Evolutionary conservation across 2,329 filamentous ascomycete genomes (phyloP), one percentile per base, ranked within the genome.

Genomic region (Tolypocladium ophioglossoides): DNA sequence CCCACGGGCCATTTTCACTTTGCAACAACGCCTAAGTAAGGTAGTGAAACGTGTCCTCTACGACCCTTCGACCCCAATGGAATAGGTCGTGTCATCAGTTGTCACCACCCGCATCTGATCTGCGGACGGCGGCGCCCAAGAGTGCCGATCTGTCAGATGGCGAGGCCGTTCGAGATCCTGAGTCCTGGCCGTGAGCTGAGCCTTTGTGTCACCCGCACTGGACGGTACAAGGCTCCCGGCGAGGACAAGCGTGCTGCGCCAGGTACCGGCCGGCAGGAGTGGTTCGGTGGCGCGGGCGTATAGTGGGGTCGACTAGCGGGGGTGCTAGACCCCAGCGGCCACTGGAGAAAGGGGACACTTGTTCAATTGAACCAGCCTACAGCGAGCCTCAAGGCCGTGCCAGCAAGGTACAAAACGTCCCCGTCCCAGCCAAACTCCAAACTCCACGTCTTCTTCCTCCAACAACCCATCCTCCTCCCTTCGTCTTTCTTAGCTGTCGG

Each of bases 261-360:
- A 48, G 8, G 44, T 48, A 34, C 27, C 44, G 9, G 16, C n/a
- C 41, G 11, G 44, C 16, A 16, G 9, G 7, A 27, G 24, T 47
- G 37, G 35, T 18, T 18, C 14, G 44, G 44, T 30, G 24, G 44
- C 44, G 10, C 44, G 24, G 44, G 9, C 44, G 27, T 32, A 12
- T 27, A 18, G 7, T 27, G 24, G 44, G 44, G 27, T 12, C 27
- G 24, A 16, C 18, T 32, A n/a, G 24, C 44, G 27, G 44, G 44
- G 44, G 32, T 27, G 41, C 30, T 6, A 47, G 44, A 47, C 27
- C 44, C 18, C 24, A 16, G 27, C 44, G 27, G 27, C 27, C 18
- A 2, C 8, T 3, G 11, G 1, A 8, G n/a, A n/a, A 59, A 72
- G 64, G 68, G 70, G 70, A 73, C 70, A 73, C 70, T 72, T 73